Percentiles rank a stretch among this genome's conserved stretches.
Conservation (phyloP, 805 yeast genomes). For the Saturnispora besseyi region DNA sequence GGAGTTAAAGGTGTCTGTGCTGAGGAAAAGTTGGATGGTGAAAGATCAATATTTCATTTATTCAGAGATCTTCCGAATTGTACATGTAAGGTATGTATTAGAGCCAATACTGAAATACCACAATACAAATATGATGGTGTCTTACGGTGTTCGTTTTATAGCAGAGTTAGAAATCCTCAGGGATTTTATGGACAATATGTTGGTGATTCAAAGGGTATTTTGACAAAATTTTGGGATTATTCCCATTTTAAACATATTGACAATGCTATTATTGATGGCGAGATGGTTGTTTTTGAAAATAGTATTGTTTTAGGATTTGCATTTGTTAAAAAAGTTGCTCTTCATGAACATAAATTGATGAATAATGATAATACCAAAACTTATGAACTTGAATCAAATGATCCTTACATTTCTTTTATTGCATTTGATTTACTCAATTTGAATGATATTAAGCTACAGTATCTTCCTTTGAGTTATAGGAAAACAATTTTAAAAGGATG, state of each 20-base stretch:
- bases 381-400: neutral
- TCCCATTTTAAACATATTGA: conserved; percentile 24
- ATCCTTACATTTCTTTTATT: conserved; percentile 30
- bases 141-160: conserved; percentile 55
- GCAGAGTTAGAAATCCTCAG: conserved; percentile 66
- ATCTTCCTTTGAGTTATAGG: conserved; percentile 2
- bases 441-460: conserved; percentile 30
- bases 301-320: conserved; percentile 63
- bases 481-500: neutral
- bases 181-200: conserved; percentile 32
- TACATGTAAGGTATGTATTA: neutral
- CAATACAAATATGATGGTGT: conserved; percentile 1
- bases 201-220: conserved; percentile 18
- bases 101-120: conserved; percentile 21
- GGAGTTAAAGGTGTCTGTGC: conserved; percentile 39
- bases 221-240: conserved; percentile 27
- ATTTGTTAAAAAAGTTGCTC: conserved; percentile 61
- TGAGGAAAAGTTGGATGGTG: conserved; percentile 94
- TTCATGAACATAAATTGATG: neutral
- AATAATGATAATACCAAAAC: neutral
- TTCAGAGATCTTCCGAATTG: conserved; percentile 28
- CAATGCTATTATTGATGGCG: conserved; percentile 68
- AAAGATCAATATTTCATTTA: conserved; percentile 73
- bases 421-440: conserved; percentile 66
- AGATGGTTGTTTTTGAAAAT: conserved; percentile 81